Conservation (phyloP, 495 filamentous ascomycete genomes). For the Lophiostoma macrostomum region DNA sequence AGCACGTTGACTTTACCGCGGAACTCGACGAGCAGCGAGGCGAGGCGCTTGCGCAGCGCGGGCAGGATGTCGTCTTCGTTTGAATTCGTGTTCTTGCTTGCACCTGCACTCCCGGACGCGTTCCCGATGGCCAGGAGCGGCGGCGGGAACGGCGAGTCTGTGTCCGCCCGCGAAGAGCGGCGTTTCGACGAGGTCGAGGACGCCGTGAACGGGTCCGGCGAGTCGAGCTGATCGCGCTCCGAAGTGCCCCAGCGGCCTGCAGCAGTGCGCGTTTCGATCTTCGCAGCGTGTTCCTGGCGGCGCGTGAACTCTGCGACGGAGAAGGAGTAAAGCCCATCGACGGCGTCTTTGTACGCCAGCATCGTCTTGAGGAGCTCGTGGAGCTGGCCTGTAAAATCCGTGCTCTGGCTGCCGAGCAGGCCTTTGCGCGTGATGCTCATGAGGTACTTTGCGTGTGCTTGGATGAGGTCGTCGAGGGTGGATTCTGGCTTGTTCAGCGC, state of each 20-base stretch:
- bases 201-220: conserved; percentile 20
- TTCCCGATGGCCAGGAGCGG: conserved; percentile 23
- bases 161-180: conserved; percentile 2
- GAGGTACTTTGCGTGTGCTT: conserved; percentile 85
- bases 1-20: conserved; percentile 69
- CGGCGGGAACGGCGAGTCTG: conserved; percentile 38
- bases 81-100: too few relatives aligned
- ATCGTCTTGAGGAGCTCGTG: conserved; percentile 90
- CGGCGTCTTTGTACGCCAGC: conserved; percentile 88
- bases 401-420: conserved; percentile 63
- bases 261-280: conserved; percentile 62
- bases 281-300: conserved; percentile 77
- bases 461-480: conserved; percentile 93
- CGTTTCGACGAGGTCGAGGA: background rate
- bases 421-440: conserved; percentile 95
- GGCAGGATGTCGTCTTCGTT: conserved; percentile 68
- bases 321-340: conserved; percentile 93
- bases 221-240: conserved; percentile 48
- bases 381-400: conserved; percentile 85
- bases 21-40: conserved; percentile 70
- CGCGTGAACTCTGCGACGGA: conserved; percentile 89
- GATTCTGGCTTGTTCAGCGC: conserved; percentile 75
- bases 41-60: conserved; percentile 67
- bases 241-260: conserved; percentile 63
- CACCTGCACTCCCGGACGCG: too few relatives aligned